These are phyloP conservation scores for Leccinum subtestaceum DNA, from an alignment of 768 basidiomycete genomes.

Conservation along the genomic window DNA sequence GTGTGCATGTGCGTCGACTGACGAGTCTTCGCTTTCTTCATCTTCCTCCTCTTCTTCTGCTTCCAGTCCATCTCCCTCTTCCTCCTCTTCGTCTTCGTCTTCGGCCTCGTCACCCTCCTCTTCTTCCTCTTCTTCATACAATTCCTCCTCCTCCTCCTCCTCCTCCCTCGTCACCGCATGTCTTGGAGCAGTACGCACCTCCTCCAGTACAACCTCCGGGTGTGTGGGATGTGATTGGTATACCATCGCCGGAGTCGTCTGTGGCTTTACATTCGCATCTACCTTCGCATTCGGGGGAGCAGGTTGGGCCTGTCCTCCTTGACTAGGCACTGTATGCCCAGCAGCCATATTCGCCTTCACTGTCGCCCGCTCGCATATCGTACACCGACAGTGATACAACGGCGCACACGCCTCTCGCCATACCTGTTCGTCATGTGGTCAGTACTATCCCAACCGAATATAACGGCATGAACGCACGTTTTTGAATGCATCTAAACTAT, in stretches of 20 bases:
- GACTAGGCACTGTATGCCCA: conserved; percentile 35
- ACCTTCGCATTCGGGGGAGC: conserved; percentile 3
- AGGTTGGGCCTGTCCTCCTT: conserved; percentile 17
- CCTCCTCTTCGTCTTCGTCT: conserved; percentile 14
- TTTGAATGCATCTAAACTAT: conserved; percentile 57
- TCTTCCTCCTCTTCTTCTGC: conserved; percentile 32
- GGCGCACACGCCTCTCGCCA: conserved; percentile 77
- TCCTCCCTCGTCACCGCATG: conserved; percentile 26
- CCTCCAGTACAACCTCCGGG: conserved; percentile 27
- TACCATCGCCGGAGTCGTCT: background rate
- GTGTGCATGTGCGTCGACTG: conserved; percentile 2
- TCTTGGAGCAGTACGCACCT: conserved; percentile 21
- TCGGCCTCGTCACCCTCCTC: conserved; percentile 25
- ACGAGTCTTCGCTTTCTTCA: conserved; percentile 29
- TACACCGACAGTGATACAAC: conserved; percentile 67
- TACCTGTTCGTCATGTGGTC: conserved; percentile 38
- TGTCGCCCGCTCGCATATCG: conserved; percentile 70
- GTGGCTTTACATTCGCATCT: conserved; percentile 3
- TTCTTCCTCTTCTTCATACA: conserved; percentile 26
- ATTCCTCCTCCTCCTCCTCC: conserved; percentile 24
- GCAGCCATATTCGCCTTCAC: conserved; percentile 46
- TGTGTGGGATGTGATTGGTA: conserved; percentile 3
- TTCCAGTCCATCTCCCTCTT: conserved; percentile 24
- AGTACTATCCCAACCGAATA: background rate
- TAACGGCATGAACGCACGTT: conserved; percentile 39